Conservation (phyloP, 352 stramenopile genomes). For the Plasmopara viticola region DNA sequence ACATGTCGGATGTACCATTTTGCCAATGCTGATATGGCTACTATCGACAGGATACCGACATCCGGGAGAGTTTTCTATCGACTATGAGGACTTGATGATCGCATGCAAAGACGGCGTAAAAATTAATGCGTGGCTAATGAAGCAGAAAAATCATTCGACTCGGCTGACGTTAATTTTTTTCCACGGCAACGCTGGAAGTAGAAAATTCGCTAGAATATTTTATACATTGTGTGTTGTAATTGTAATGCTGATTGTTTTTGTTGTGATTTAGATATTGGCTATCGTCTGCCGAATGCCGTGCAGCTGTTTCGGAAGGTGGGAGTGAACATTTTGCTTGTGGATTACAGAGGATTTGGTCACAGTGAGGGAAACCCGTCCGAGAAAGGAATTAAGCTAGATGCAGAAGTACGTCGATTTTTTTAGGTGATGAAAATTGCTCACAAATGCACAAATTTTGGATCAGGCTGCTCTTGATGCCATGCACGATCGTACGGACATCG, state of each 20-base stretch:
- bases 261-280: conserved; percentile 80
- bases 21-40: conserved; percentile 4
- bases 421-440: neutral
- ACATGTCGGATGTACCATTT: neutral
- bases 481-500: conserved; percentile 64
- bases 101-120: conserved; percentile 69
- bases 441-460: neutral
- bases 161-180: conserved; percentile 92
- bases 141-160: conserved; percentile 49
- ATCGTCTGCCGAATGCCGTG: conserved; percentile 89
- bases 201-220: conserved; percentile 10
- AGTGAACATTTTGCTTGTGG: conserved; percentile 89
- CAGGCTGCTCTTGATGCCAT: conserved; percentile 79
- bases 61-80: conserved; percentile 80
- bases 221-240: neutral
- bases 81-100: conserved; percentile 89
- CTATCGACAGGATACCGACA: conserved; percentile 67
- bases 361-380: conserved; percentile 84
- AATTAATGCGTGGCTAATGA: conserved; percentile 91
- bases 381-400: conserved; percentile 88
- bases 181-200: conserved; percentile 92
- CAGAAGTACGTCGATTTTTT: conserved; percentile 40
- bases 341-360: conserved; percentile 93
- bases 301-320: conserved; percentile 85
- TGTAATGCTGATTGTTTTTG: neutral